Percentiles rank a stretch among this genome's conserved stretches.
Evolutionary conservation across 2,329 filamentous ascomycete genomes (phyloP).

Genomic region (Cucurbitaria berberidis): DNA sequence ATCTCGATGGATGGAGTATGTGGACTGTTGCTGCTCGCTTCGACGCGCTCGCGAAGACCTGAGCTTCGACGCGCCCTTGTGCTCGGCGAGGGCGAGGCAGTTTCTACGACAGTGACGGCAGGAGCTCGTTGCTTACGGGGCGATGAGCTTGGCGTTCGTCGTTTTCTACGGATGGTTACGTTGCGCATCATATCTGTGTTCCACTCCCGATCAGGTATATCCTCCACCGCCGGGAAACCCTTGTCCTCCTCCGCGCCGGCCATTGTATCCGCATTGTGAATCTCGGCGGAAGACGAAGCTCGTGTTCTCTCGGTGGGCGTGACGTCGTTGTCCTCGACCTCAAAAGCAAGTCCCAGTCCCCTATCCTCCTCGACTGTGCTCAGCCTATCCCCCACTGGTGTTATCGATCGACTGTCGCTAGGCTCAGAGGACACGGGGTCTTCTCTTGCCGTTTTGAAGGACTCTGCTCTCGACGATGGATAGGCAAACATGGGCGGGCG

Average conservation of each 20-base stretch:
- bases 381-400: conserved; percentile 34
- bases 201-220: conserved; percentile 47
- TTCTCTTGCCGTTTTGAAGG: conserved; percentile 55
- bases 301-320: conserved; percentile 39
- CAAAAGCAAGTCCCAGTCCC: conserved; percentile 46
- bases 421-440: conserved; percentile 45
- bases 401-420: conserved; percentile 37
- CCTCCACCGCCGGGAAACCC: conserved; percentile 26
- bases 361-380: conserved; percentile 40
- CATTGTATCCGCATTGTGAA: conserved; percentile 14
- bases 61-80: conserved; percentile 29
- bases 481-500: conserved; percentile 40
- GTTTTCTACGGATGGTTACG: conserved; percentile 49
- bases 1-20: conserved; percentile 53
- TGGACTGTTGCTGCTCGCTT: conserved; percentile 42
- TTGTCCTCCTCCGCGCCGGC: conserved; percentile 21
- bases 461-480: conserved; percentile 54
- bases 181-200: conserved; percentile 51
- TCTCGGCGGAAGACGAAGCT: conserved; percentile 15
- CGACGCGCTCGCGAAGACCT: conserved; percentile 42
- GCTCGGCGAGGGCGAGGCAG: conserved; percentile 28
- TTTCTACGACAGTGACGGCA: conserved; percentile 16
- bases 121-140: conserved; percentile 18
- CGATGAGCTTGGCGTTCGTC: conserved; percentile 35
- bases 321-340: conserved; percentile 35